phyloP scores from a whole-genome alignment of 2,329 filamentous ascomycete species.

The Diaporthe caulivora region DNA sequence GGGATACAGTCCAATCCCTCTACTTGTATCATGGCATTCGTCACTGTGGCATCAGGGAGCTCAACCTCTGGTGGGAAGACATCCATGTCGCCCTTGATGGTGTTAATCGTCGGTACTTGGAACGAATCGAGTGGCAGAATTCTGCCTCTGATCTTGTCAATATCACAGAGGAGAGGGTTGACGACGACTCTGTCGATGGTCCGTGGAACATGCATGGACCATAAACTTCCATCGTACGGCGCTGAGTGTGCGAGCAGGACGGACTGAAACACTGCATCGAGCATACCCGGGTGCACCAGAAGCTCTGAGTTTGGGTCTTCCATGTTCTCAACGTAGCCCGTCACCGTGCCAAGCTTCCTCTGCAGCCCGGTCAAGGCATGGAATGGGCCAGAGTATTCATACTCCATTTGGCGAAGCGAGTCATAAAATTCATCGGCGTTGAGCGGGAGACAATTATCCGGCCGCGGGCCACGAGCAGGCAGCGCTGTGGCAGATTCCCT shows the following conservation, averaged over 20 bases:
- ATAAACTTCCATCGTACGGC: background rate
- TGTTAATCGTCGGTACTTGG: background rate
- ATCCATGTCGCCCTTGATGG: constrained; percentile 16
- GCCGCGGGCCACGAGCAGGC: background rate
- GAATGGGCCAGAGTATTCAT: constrained; percentile 1
- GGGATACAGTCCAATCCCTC: background rate
- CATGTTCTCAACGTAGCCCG: background rate
- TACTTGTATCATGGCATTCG: background rate
- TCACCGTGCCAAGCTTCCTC: constrained; percentile 4
- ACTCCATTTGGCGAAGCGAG: constrained; percentile 4
- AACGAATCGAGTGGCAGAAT: background rate
- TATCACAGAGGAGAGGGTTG: background rate
- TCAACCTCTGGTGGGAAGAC: constrained; percentile 7
- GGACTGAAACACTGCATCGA: constrained; percentile 9
- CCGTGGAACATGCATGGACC: background rate
- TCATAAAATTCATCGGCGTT: constrained; percentile 8
- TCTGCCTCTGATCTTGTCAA: background rate
- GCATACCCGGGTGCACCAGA: background rate
- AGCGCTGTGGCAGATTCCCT: background rate
- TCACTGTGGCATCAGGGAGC: background rate
- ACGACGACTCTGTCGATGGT: background rate
- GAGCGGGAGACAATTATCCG: background rate
- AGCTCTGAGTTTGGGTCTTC: background rate
- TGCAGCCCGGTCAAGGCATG: background rate
- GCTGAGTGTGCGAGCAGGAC: constrained; percentile 2